phyloP scores from a whole-genome alignment of 306 rosid genomes.

The Medicago arabica region DNA sequence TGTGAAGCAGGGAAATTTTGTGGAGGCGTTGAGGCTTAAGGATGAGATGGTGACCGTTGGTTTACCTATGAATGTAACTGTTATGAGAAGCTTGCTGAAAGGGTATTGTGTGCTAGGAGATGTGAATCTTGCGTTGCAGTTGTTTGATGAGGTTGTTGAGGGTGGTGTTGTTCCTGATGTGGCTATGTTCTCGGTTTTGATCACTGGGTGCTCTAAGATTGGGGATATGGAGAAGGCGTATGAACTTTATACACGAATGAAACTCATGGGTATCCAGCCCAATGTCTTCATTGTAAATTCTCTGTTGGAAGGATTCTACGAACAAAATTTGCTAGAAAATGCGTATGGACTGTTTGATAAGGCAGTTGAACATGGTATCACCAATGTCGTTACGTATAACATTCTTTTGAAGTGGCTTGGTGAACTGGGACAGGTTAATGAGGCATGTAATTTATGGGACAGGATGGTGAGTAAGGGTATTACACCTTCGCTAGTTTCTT shows the following conservation, averaged over 20 bases:
- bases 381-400: slow-evolving; percentile 58
- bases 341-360: slow-evolving; percentile 66
- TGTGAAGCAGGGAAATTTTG: slow-evolving; percentile 69
- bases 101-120: slow-evolving; percentile 66
- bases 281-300: slow-evolving; percentile 52
- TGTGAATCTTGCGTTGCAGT: slow-evolving; percentile 58
- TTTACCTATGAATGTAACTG: slow-evolving; percentile 50
- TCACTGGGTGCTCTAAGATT: slow-evolving; percentile 58
- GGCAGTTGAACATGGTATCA: slow-evolving; percentile 64
- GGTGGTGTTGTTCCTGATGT: slow-evolving; percentile 57
- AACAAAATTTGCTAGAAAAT: slow-evolving; percentile 49
- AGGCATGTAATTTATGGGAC: slow-evolving; percentile 64
- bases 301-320: slow-evolving; percentile 57
- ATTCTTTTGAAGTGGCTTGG: slow-evolving; percentile 58
- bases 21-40: slow-evolving; percentile 61
- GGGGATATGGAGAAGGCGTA: slow-evolving; percentile 66
- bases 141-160: slow-evolving; percentile 52
- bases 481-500: slow-evolving; percentile 61
- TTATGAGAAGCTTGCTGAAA: slow-evolving; percentile 66
- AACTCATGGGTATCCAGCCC: slow-evolving; percentile 54
- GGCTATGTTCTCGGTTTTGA: slow-evolving; percentile 61
- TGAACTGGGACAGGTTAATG: slow-evolving; percentile 58
- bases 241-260: slow-evolving; percentile 71
- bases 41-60: slow-evolving; percentile 75
- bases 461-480: slow-evolving; percentile 62